Percentiles rank a stretch among this genome's conserved stretches.
Evolutionary conservation across 1,284 basidiomycete species (phyloP).

Genomic region (Ustilago tritici): DNA sequence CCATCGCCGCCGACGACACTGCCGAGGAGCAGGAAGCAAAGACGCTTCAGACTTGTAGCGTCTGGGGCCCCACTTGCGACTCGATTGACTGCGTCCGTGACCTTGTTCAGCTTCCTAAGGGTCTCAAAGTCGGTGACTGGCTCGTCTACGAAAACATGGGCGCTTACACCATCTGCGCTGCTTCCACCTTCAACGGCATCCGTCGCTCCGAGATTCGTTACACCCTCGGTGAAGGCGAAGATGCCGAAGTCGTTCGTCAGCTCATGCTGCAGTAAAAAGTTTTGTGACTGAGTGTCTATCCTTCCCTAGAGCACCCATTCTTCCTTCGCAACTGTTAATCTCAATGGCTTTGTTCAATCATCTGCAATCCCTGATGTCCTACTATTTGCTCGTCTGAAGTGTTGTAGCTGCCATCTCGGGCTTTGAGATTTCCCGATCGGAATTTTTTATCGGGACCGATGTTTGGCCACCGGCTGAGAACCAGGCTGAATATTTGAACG

Average conservation of each 20-base stretch:
- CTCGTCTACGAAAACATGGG: slow-evolving; percentile 91
- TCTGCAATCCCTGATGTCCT: too few relatives aligned
- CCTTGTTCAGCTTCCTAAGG: slow-evolving; percentile 58
- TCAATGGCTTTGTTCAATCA: background rate
- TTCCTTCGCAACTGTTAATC: background rate
- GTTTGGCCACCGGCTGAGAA: too few relatives aligned
- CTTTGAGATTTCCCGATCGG: too few relatives aligned
- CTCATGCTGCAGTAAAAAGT: slow-evolving; percentile 32
- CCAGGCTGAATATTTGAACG: slow-evolving; percentile 15
- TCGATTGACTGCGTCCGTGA: slow-evolving; percentile 78
- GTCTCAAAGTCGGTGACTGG: slow-evolving; percentile 80
- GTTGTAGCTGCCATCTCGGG: too few relatives aligned
- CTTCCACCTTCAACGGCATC: slow-evolving; percentile 85
- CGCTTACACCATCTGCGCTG: slow-evolving; percentile 90
- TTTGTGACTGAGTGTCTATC: background rate
- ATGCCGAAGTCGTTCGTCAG: slow-evolving; percentile 36
- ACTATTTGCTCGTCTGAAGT: too few relatives aligned
- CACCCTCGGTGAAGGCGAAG: slow-evolving; percentile 67
- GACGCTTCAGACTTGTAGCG: slow-evolving; percentile 70
- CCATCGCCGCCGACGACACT: slow-evolving; percentile 13
- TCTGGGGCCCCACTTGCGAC: slow-evolving; percentile 84
- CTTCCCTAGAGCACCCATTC: background rate
- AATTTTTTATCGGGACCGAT: too few relatives aligned
- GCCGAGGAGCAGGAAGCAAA: slow-evolving; percentile 60
- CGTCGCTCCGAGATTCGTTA: slow-evolving; percentile 70